Percentiles rank a stretch among this genome's conserved stretches.
phyloP scores from a whole-genome alignment of 345 rosid genomes.

The Lagerstroemia speciosa region DNA sequence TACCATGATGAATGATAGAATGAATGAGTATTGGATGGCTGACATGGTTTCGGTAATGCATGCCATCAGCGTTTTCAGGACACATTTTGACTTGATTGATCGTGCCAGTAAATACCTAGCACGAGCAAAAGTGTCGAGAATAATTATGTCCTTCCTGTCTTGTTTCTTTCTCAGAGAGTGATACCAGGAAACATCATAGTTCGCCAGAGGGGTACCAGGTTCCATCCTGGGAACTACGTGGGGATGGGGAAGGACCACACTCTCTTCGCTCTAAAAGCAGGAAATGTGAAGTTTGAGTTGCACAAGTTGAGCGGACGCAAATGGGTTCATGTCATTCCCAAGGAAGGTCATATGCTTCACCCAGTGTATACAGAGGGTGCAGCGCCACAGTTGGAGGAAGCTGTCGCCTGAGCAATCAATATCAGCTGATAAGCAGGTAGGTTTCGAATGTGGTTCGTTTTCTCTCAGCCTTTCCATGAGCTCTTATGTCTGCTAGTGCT shows the following conservation, averaged over 20 bases:
- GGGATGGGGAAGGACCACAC: conserved; percentile 42
- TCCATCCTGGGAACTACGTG: conserved; percentile 82
- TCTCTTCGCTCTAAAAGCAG: conserved; percentile 35
- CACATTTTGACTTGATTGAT: not conserved
- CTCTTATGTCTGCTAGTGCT: not conserved
- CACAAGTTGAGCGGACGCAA: conserved; percentile 60
- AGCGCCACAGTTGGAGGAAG: conserved; percentile 7
- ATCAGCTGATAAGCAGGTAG: not conserved
- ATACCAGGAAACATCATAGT: conserved; percentile 85
- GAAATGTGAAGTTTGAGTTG: conserved; percentile 50
- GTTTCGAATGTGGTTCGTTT: not conserved
- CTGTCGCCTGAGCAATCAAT: not conserved
- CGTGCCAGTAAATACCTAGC: not conserved
- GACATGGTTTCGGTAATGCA: not conserved
- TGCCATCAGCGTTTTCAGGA: not conserved
- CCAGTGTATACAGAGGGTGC: conserved; percentile 33
- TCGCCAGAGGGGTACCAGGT: conserved; percentile 68
- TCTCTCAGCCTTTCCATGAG: not conserved
- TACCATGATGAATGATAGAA: not conserved
- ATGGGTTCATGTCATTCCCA: conserved; percentile 17
- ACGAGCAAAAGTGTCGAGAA: not conserved
- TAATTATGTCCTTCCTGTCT: conserved; percentile 1
- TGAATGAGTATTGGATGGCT: not conserved
- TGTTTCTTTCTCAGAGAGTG: conserved; percentile 43
- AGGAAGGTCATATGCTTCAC: conserved; percentile 68